phyloP scores from a whole-genome alignment of 352 stramenopile genomes.

The Pythium chondricola region DNA sequence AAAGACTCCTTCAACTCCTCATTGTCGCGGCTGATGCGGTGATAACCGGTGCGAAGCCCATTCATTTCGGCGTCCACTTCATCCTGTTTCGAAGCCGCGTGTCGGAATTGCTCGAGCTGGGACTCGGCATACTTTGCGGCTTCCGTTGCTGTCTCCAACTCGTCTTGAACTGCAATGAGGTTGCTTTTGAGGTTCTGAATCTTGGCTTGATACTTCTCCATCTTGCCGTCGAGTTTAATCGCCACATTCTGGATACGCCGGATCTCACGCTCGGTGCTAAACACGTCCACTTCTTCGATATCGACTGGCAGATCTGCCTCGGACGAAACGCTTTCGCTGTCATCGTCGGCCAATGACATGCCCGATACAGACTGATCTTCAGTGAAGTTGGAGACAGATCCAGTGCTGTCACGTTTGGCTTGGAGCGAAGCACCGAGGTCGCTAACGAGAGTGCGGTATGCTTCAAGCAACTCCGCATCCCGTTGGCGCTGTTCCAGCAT shows the following conservation, averaged over 20 bases:
- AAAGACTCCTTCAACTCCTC: slow-evolving; percentile 11
- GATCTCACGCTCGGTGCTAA: slow-evolving; percentile 38
- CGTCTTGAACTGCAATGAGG: slow-evolving; percentile 51
- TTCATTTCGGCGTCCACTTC: slow-evolving; percentile 25
- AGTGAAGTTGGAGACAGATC: slow-evolving; percentile 57
- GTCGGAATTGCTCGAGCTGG: slow-evolving; percentile 65
- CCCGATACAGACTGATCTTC: slow-evolving; percentile 66
- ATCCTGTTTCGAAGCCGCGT: slow-evolving; percentile 41
- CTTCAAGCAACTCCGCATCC: slow-evolving; percentile 47
- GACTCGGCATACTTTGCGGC: slow-evolving; percentile 81
- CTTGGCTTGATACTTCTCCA: slow-evolving; percentile 65
- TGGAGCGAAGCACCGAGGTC: slow-evolving; percentile 51
- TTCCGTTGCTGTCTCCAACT: slow-evolving; percentile 72
- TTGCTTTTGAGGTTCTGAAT: slow-evolving; percentile 70
- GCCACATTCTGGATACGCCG: slow-evolving; percentile 50
- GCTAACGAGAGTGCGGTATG: slow-evolving; percentile 61
- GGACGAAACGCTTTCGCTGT: slow-evolving; percentile 20
- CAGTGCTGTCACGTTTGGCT: slow-evolving; percentile 49
- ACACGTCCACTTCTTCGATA: slow-evolving; percentile 25
- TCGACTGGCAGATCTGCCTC: slow-evolving; percentile 20
- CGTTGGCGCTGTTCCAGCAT: slow-evolving; percentile 20
- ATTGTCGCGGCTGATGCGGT: slow-evolving; percentile 3
- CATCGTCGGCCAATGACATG: slow-evolving; percentile 32
- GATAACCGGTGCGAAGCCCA: slow-evolving; percentile 14
- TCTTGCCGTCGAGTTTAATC: slow-evolving; percentile 54